phyloP scores from a whole-genome alignment of 2,329 filamentous ascomycete genomes.

The Ascochyta clinopodiicola region DNA sequence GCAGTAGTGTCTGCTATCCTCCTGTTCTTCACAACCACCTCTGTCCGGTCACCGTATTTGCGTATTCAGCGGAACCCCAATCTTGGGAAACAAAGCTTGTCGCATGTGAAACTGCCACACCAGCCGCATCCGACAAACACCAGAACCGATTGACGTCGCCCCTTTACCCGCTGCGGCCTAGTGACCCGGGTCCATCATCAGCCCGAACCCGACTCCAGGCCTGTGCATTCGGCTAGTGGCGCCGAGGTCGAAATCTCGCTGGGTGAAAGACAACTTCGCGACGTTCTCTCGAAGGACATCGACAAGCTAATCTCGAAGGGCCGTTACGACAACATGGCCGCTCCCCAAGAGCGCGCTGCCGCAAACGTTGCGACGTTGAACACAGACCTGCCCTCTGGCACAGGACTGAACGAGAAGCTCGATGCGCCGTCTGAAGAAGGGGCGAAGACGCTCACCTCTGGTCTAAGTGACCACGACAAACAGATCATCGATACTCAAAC shows the following conservation, averaged over 20 bases:
- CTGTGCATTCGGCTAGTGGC: conserved; percentile 11
- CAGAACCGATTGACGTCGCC: conserved; percentile 8
- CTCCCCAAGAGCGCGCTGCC: conserved; percentile 16
- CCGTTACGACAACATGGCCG: conserved; percentile 11
- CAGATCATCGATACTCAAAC: conserved; percentile 49
- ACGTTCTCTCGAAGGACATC: conserved; percentile 5
- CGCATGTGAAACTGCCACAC: conserved; percentile 12
- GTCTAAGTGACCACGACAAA: conserved; percentile 42
- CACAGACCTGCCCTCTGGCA: conserved; percentile 10
- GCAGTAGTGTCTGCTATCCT: background rate
- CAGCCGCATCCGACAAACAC: conserved; percentile 7
- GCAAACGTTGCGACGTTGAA: conserved; percentile 7
- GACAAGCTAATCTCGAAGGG: conserved; percentile 11
- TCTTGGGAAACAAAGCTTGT: conserved; percentile 6
- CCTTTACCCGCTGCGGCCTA: conserved; percentile 14
- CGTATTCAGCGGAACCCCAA: conserved; percentile 7
- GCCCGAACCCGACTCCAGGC: conserved; percentile 6
- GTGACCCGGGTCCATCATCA: conserved; percentile 9
- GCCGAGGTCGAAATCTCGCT: conserved; percentile 16
- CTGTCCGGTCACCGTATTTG: conserved; percentile 1
- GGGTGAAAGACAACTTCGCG: conserved; percentile 11
- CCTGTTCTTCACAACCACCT: background rate
- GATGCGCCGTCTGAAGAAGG: conserved; percentile 27
- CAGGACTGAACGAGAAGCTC: conserved; percentile 34
- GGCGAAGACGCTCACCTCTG: conserved; percentile 29